Base-by-base conservation (phyloP, 1,284 basidiomycete genomes). In the Cystobasidiaceae sp. region DNA sequence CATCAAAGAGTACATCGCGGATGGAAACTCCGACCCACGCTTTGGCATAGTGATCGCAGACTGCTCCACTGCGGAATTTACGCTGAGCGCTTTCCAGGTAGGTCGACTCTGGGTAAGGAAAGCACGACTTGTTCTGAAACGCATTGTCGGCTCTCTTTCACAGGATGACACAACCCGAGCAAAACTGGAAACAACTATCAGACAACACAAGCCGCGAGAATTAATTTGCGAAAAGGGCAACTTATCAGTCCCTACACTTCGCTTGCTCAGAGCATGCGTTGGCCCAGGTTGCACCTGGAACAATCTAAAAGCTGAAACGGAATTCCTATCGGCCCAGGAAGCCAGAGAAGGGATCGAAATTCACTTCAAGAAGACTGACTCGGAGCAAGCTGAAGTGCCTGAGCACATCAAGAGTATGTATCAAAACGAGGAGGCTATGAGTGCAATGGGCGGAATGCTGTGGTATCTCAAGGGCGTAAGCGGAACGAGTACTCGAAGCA, bases 41-140 rank as follows among this genome's bases (percentile, higher is more conserved):
- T 98, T 97, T 75, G 96, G 96, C 1, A 80, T 97, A 43, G 96
- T 92, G 74, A 86, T 93, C n/a, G 79, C 98, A 71, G 96, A 99
- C 75, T 93, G 93, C 66, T 84, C 93, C 6, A 98, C 96, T 0
- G 94, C 93, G 67, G 89, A 97, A 76, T 98, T 99, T 80, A 89
- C 92, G 72, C 77, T 98, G 72, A 88, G 89, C 59, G 81, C 84
- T 0, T 97, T 98, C 74, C 84, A 89, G 41, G 61, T 64, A 34
- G 34, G 52, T 21, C 25, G 30, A 32, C 17, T 32, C 17, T 6
- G 45, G n/a, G n/a, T n/a, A n/a, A n/a, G n/a, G 21, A 46, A 2
- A 1, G 2, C n/a, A 13, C 23, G 11, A 39, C 37, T 11, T n/a
- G 11, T 39, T 39, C n/a, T 11, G 11, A n/a, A 39, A 3, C n/a